phyloP scores from a whole-genome alignment of 163 green algal species.

The Picocystis sp. region DNA sequence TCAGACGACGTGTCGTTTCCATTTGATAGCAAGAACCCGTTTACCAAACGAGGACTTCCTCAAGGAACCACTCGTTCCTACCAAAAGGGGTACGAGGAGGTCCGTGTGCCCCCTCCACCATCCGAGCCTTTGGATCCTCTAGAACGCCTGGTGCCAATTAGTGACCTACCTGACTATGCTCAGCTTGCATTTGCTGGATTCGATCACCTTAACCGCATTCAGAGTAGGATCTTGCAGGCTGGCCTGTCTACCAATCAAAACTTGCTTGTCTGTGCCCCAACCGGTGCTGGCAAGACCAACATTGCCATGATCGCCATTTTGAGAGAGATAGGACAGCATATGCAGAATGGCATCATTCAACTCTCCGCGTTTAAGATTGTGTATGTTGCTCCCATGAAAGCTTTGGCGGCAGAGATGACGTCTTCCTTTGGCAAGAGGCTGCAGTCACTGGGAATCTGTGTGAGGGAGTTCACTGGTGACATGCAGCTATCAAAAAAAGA shows the following conservation, averaged over 20 bases:
- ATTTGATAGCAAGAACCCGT: no score
- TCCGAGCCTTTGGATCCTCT: not conserved
- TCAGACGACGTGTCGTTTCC: no score
- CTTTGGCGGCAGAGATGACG: slow-evolving; percentile 81
- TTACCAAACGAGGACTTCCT: no score
- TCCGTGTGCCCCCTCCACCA: slow-evolving; percentile 16
- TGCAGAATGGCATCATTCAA: slow-evolving; percentile 39
- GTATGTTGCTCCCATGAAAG: slow-evolving; percentile 99
- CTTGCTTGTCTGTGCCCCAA: slow-evolving; percentile 51
- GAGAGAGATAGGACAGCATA: slow-evolving; percentile 61
- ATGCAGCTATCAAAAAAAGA: slow-evolving; percentile 92
- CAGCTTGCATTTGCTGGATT: slow-evolving; percentile 51
- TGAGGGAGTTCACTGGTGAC: slow-evolving; percentile 89
- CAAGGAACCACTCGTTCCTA: slow-evolving; percentile 4
- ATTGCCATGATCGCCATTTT: slow-evolving; percentile 94
- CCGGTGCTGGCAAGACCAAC: slow-evolving; percentile 93
- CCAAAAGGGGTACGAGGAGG: slow-evolving; percentile 82
- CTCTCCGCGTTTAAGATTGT: slow-evolving; percentile 84
- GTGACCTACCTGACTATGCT: slow-evolving; percentile 61
- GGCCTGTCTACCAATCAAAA: slow-evolving; percentile 82
- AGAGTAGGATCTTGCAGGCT: slow-evolving; percentile 69
- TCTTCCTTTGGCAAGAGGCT: slow-evolving; percentile 67
- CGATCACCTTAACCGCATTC: slow-evolving; percentile 85
- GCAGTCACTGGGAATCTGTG: slow-evolving; percentile 45
- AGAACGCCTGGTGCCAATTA: slow-evolving; percentile 28